phyloP scores from a whole-genome alignment of 2,329 filamentous ascomycete species.

The Scortechinia acanthostroma region DNA sequence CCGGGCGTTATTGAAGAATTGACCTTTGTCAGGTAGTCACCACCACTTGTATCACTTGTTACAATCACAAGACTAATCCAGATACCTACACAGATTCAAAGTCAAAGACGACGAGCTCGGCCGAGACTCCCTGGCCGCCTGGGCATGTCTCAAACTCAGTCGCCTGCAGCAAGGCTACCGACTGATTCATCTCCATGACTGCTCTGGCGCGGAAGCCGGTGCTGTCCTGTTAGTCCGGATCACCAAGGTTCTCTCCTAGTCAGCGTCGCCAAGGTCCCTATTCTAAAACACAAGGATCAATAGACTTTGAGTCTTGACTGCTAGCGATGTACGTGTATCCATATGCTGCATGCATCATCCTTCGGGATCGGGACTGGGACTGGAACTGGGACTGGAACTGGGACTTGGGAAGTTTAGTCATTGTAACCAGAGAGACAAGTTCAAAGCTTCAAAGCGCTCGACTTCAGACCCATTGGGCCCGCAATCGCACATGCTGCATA shows the following conservation, averaged over 20 bases:
- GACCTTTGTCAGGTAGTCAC: conserved; percentile 2
- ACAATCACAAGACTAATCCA: conserved; percentile 2
- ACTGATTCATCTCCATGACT: conserved; percentile 52
- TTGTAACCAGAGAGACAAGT: no score
- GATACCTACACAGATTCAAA: conserved; percentile 44
- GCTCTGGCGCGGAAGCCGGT: conserved; percentile 40
- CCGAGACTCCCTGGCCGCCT: conserved; percentile 54
- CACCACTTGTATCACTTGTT: conserved; percentile 7
- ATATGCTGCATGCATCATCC: no score
- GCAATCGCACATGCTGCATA: no score
- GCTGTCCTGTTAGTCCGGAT: conserved; percentile 54
- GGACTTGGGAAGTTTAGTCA: no score
- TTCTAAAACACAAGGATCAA: no score
- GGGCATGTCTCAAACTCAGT: conserved; percentile 64
- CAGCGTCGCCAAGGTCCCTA: no score
- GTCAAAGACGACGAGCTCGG: conserved; percentile 61
- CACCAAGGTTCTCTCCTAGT: conserved; percentile 26
- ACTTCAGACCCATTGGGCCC: no score
- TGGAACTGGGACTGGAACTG: no score
- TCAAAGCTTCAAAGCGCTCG: no score
- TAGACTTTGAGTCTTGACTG: no score
- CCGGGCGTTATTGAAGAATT: not conserved
- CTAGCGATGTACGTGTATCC: no score
- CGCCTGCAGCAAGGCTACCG: conserved; percentile 52
- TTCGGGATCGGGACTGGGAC: no score